A percentile compares a stretch with the other conserved stretches of the same genome.
phyloP scores from a whole-genome alignment of 2,329 filamentous ascomycete species.

The Chalara sp. region DNA sequence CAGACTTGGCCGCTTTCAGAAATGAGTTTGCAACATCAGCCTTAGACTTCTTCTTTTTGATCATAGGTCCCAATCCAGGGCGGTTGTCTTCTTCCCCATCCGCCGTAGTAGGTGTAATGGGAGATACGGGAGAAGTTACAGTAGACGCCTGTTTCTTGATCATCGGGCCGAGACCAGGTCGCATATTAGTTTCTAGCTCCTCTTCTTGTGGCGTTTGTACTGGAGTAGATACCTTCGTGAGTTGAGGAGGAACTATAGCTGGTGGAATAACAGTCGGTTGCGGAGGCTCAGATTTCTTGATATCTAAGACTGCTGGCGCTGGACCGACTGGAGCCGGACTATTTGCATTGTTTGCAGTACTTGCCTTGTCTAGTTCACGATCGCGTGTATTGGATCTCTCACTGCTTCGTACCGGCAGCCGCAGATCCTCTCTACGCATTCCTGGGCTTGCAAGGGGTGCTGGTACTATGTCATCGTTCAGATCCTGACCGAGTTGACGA shows the following conservation, averaged over 20 bases:
- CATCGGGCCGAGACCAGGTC: background rate
- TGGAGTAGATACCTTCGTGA: background rate
- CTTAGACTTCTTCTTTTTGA: conserved; percentile 69
- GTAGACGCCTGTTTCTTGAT: background rate
- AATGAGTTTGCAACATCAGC: conserved; percentile 70
- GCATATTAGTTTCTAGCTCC: background rate
- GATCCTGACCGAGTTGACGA: conserved; percentile 21
- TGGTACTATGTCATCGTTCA: conserved; percentile 27
- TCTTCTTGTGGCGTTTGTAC: background rate
- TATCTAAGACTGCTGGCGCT: no score
- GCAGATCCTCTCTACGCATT: conserved; percentile 24
- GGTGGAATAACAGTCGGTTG: background rate
- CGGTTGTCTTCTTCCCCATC: conserved; percentile 35
- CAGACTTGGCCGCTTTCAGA: conserved; percentile 72
- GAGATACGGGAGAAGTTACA: background rate
- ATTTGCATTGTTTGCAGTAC: background rate
- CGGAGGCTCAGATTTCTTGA: background rate
- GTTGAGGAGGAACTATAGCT: conserved; percentile 2
- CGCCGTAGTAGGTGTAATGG: background rate
- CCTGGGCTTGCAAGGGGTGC: conserved; percentile 30
- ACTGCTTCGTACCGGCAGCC: conserved; percentile 26
- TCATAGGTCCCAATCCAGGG: conserved; percentile 86
- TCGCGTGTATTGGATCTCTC: conserved; percentile 20
- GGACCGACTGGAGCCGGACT: background rate
- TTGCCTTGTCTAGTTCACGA: conserved; percentile 10